Conservation (phyloP, 148 eudicot genomes). For the Rhododendron griersonianum region DNA sequence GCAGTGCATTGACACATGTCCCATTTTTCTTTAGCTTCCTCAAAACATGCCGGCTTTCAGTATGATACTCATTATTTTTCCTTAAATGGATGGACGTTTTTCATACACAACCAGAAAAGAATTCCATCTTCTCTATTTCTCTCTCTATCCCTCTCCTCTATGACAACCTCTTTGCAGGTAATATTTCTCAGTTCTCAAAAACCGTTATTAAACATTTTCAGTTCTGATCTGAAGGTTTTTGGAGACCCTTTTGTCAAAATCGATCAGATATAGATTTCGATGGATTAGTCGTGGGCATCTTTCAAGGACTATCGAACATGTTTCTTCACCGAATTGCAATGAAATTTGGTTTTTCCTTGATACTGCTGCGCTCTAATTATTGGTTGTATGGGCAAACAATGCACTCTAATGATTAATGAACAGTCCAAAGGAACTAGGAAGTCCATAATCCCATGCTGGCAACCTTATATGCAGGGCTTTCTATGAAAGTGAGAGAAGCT, state of each 20-base stretch:
- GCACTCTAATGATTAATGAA: background rate
- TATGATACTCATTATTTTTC: too few relatives aligned
- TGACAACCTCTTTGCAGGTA: too few relatives aligned
- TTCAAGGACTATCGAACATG: background rate
- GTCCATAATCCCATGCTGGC: background rate
- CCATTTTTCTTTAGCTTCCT: too few relatives aligned
- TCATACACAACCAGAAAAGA: too few relatives aligned
- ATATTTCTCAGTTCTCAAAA: background rate
- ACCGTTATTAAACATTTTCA: background rate
- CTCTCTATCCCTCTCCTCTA: too few relatives aligned
- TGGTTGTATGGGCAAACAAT: background rate
- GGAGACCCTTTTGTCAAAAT: background rate
- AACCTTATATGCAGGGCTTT: background rate
- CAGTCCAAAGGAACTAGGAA: background rate
- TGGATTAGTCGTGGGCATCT: background rate
- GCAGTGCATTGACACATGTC: too few relatives aligned
- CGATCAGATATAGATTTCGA: background rate
- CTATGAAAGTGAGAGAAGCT: background rate
- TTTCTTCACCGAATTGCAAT: background rate
- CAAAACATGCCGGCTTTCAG: too few relatives aligned
- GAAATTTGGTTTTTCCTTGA: background rate
- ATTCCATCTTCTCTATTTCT: too few relatives aligned
- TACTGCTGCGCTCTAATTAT: background rate
- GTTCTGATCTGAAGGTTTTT: background rate
- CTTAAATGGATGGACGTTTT: too few relatives aligned